Evolutionary conservation across 73 alveolate genomes (phyloP).

Genomic region (Paramecium sexaurelia): DNA sequence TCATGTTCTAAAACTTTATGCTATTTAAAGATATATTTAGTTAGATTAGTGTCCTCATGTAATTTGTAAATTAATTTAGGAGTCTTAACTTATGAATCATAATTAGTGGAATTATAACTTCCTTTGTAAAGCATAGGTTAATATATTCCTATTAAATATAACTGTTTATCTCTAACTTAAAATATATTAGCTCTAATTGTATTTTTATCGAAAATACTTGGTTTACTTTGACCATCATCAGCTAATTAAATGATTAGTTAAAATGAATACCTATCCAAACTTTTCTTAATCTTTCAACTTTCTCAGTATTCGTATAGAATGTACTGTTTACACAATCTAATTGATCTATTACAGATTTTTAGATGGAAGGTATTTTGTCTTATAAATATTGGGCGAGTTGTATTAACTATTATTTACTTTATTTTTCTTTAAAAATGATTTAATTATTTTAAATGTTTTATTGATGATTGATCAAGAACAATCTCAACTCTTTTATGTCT

Average conservation of each 20-base stretch:
- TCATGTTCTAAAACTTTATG: neutral
- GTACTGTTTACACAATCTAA: slow-evolving; percentile 3
- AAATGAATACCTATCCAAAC: neutral
- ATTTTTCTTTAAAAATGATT: neutral
- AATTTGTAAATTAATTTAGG: neutral
- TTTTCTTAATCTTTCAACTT: slow-evolving; percentile 18
- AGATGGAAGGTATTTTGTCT: neutral
- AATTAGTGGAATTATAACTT: slow-evolving; percentile 2
- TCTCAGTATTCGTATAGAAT: neutral
- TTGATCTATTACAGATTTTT: neutral
- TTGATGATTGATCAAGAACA: neutral
- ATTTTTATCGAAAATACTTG: neutral
- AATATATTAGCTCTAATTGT: neutral
- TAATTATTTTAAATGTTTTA: neutral
- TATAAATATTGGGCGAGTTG: neutral
- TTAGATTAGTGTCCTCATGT: neutral
- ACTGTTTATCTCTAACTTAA: neutral
- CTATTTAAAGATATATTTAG: neutral
- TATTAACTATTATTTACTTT: neutral
- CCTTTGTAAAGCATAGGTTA: slow-evolving; percentile 36
- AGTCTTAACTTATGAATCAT: slow-evolving; percentile 1
- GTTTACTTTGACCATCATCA: slow-evolving; percentile 20
- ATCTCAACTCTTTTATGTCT: neutral
- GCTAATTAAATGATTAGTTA: neutral
- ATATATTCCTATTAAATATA: neutral